phyloP scores from a whole-genome alignment of 2,329 filamentous ascomycete genomes.

The Penicillium sp. region DNA sequence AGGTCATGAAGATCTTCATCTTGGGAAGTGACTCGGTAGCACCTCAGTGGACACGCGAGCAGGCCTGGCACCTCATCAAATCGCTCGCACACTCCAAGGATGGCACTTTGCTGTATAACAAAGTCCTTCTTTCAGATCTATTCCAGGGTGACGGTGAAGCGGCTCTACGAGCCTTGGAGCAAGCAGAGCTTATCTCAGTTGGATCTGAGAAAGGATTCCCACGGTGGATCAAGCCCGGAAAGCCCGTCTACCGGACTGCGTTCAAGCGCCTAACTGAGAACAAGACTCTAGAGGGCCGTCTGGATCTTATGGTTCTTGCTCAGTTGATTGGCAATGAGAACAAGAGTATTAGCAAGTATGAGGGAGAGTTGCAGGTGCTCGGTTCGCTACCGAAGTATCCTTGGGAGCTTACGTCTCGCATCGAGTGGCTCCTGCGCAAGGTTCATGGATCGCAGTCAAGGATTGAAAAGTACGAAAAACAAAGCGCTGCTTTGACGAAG shows the following conservation, averaged over 20 bases:
- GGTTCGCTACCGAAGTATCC: conserved; percentile 66
- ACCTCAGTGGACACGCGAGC: conserved; percentile 70
- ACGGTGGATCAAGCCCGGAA: conserved; percentile 69
- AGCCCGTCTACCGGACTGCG: conserved; percentile 79
- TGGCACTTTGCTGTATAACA: conserved; percentile 68
- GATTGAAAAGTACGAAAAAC: conserved; percentile 66
- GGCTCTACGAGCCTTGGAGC: conserved; percentile 72
- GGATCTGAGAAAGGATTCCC: conserved; percentile 70
- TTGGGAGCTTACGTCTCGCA: conserved; percentile 59
- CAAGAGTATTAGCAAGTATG: conserved; percentile 69
- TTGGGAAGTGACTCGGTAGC: conserved; percentile 54
- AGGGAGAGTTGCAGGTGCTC: conserved; percentile 69
- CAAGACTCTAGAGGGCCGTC: conserved; percentile 63
- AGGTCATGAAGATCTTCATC: conserved; percentile 91
- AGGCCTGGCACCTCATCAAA: conserved; percentile 87
- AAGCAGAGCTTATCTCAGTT: conserved; percentile 79
- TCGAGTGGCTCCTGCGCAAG: conserved; percentile 69
- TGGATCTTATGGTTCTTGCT: conserved; percentile 65
- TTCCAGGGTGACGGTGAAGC: conserved; percentile 70
- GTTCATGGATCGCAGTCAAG: conserved; percentile 67
- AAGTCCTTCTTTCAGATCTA: conserved; percentile 69
- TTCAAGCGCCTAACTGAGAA: conserved; percentile 70
- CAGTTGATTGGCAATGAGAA: conserved; percentile 68
- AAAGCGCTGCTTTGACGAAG: conserved; percentile 68
- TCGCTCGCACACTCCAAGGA: conserved; percentile 62